Evolutionary conservation across 805 yeast species (phyloP), one percentile per base, ranked within the genome.

Genomic region (Candida corydali): DNA sequence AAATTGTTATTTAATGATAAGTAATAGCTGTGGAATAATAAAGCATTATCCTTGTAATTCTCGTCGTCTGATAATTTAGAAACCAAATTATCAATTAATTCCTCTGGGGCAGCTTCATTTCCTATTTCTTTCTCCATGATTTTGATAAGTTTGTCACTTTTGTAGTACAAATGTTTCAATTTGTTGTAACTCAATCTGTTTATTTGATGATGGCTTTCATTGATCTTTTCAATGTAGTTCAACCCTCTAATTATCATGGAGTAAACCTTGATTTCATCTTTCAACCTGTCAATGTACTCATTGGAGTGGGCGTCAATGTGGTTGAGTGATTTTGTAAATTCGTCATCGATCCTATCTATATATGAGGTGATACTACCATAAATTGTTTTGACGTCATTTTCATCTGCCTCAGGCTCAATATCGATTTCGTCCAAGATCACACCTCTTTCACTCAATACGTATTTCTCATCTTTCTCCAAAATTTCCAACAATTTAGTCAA

Each of bases 311-410:
- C 96, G 61, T 93, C 98, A 52, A 87, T 81, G 48, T 78, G 78
- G 57, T 89, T 88, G 52, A 93, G 74, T 32, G 95, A 86, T 49
- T 82, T 80, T 44, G 85, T 84, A 53, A 89, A 82, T 68, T 93
- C 99, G 54, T 91, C 98, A 57, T 88, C 96, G 44, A 93, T 74
- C 62, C 97, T 82, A 69, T 91, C 98, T 43, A 91, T 83, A 41
- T 85, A 76, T 7, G 96, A 81, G 32, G 84, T 77, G 32, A 93
- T 69, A 18, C 95, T 85, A 32, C 99, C 98, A 42, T 81, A 73
- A 38, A 93, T 74, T 48, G 75, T 80, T 56, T 76, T 76, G 42
- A 83, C 69, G 42, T 96, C 96, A 15, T 63, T 52, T 7, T 51
- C 66, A 39, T 75, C 70, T 39, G 78, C 74, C 31, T 82, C 70